Evolutionary conservation across 495 filamentous ascomycete species (phyloP).

Genomic region (Penicillium robsamsonii): DNA sequence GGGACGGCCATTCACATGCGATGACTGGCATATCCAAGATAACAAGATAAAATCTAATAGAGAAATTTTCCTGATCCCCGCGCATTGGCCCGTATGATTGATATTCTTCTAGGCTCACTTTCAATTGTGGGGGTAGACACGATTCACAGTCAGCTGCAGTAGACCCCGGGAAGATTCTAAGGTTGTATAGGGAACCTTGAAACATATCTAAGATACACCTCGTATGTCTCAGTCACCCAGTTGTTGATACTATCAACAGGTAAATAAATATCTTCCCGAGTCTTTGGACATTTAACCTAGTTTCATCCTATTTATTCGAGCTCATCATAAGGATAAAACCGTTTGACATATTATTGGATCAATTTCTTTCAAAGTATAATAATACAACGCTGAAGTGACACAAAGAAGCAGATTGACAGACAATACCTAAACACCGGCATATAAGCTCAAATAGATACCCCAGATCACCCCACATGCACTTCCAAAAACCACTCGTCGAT

Average conservation of each 20-base stretch:
- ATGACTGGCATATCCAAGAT: no score
- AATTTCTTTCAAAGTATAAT: not conserved
- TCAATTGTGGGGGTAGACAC: no score
- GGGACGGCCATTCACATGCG: no score
- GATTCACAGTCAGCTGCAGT: no score
- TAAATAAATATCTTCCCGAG: not conserved
- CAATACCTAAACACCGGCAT: slow-evolving; percentile 42
- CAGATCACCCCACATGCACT: slow-evolving; percentile 79
- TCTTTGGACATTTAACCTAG: not conserved
- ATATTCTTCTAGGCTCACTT: no score
- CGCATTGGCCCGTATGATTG: no score
- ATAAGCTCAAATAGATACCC: slow-evolving; percentile 82
- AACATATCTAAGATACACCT: no score
- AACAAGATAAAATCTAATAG: no score
- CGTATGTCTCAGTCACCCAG: no score
- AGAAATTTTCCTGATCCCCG: no score
- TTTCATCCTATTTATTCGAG: not conserved
- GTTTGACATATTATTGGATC: not conserved
- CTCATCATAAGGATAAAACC: not conserved
- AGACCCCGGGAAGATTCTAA: no score
- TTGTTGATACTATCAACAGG: not conserved
- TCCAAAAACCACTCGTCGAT: slow-evolving; percentile 72
- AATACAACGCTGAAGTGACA: slow-evolving; percentile 5
- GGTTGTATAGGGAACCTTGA: no score
- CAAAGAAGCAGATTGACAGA: slow-evolving; percentile 5